Evolutionary conservation across 495 filamentous ascomycete genomes (phyloP).

Genomic region (Penicillium ochrochloron): DNA sequence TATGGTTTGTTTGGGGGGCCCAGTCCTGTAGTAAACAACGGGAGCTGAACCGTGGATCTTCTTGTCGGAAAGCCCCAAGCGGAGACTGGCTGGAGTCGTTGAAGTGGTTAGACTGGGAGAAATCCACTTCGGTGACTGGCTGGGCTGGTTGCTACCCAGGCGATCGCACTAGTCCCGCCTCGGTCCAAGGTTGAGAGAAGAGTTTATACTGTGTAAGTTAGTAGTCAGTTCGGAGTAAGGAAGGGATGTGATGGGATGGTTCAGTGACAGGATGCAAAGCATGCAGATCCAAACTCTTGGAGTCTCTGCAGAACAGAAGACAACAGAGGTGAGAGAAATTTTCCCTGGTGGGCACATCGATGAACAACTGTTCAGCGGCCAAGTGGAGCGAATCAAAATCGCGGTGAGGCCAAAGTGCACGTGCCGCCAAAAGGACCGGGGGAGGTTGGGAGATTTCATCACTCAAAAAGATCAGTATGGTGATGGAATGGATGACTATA

Average conservation of each 20-base stretch:
- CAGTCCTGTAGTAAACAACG: slow-evolving; percentile 34
- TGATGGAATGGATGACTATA: background rate
- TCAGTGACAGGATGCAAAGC: slow-evolving; percentile 10
- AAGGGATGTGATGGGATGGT: background rate
- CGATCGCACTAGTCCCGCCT: slow-evolving; percentile 34
- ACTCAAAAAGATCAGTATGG: background rate
- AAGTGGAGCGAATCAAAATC: slow-evolving; percentile 42
- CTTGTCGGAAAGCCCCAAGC: slow-evolving; percentile 19
- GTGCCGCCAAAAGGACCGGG: slow-evolving; percentile 31
- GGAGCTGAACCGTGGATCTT: slow-evolving; percentile 52
- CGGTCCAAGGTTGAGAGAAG: slow-evolving; percentile 6
- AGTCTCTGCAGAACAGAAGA: slow-evolving; percentile 3
- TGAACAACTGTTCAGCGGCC: slow-evolving; percentile 23
- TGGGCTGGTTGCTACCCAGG: slow-evolving; percentile 36
- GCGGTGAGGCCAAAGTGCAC: slow-evolving; percentile 47
- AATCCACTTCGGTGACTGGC: slow-evolving; percentile 12
- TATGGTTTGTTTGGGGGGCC: slow-evolving; percentile 36
- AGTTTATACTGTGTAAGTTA: background rate
- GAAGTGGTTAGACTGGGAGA: slow-evolving; percentile 10
- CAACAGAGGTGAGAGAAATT: slow-evolving; percentile 24
- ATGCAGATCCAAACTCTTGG: background rate
- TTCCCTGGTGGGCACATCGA: slow-evolving; percentile 8
- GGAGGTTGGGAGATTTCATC: slow-evolving; percentile 25
- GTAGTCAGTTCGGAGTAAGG: background rate
- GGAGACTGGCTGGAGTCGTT: slow-evolving; percentile 20